Base-by-base conservation (phyloP, 192 early-diverging fungal species). In the Coemansia guatemalensis region DNA sequence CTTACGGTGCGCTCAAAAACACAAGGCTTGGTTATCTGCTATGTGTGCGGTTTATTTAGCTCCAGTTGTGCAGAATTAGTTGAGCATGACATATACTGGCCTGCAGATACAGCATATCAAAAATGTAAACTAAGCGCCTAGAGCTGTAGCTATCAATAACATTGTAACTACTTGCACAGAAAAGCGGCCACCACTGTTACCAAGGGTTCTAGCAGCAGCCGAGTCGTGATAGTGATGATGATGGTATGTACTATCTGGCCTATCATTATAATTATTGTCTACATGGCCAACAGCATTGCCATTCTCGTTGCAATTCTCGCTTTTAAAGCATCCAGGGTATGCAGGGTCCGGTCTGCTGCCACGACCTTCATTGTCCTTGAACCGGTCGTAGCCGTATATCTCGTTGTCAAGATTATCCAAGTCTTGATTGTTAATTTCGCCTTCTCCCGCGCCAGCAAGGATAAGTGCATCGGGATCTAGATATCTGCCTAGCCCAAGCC, bases 351-450 rank as follows among this genome's bases (percentile, higher is more conserved):
- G 56, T 27, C 27, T 27, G 21, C 20, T 35, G 9, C 11, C 51
- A 24, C 21, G 29, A 14, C 22, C 25, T 0, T 17, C 56, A 8
- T 55, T 44, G 3, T 49, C 44, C 54, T 70, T 73, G 61, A 65
- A 61, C 20, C 44, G 53, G 44, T 68, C 65, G 24, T 63, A 62
- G 0, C 68, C 71, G 30, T 80, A 65, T 8, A 65, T 23, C 17
- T 53, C 18, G 33, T 71, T 53, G 21, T 80, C 77, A 30, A 80
- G 48, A 22, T 62, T 55, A 11, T 74, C 24, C 50, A 80, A 25
- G 32, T 80, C 77, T 11, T 80, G 44, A 22, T 56, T 33, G 58
- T n/a, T 74, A 25, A 80, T 74, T 35, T 67, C 61, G 26, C 77
- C 77, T 50, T 74, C 49, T 22, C 77, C 77, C 0, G 53, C 77